Evolutionary conservation across 192 early-diverging fungal species (phyloP).

Genomic region (Coemansia sp.): DNA sequence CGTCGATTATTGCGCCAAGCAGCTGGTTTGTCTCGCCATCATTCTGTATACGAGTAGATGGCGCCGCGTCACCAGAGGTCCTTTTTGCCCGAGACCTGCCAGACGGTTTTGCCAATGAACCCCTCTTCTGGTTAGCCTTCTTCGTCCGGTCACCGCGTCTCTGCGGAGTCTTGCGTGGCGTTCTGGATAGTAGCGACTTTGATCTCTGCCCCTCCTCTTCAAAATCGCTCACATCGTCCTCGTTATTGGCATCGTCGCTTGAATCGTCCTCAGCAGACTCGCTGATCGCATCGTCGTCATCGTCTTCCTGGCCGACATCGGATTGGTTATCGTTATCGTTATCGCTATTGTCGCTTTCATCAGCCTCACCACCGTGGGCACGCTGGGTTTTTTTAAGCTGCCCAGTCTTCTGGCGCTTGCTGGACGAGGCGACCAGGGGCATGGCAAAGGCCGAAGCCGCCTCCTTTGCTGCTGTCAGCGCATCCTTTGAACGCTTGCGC

Average conservation of each 20-base stretch:
- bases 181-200: conserved; percentile 20
- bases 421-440: conserved; percentile 10
- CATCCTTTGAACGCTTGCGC: conserved; percentile 31
- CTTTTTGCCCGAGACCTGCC: no score
- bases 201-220: conserved; percentile 14
- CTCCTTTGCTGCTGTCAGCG: background rate
- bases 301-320: background rate
- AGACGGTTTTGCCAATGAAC: background rate
- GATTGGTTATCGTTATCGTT: conserved; percentile 7
- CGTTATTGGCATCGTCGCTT: conserved; percentile 21
- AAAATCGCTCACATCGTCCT: conserved; percentile 36
- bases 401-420: conserved; percentile 29
- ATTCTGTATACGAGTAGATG: background rate
- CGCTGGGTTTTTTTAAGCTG: conserved; percentile 4
- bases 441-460: conserved; percentile 21
- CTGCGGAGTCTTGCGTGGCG: conserved; percentile 19
- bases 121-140: background rate
- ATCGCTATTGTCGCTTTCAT: conserved; percentile 9
- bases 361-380: conserved; percentile 12
- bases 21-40: conserved; percentile 16
- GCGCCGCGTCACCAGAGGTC: no score
- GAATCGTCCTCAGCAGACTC: background rate
- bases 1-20: conserved; percentile 53
- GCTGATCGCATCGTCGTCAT: conserved; percentile 10
- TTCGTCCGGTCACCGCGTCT: conserved; percentile 1